Base-by-base conservation (phyloP, 2,329 filamentous ascomycete species). In the Exophiala phaeomuriformis region DNA sequence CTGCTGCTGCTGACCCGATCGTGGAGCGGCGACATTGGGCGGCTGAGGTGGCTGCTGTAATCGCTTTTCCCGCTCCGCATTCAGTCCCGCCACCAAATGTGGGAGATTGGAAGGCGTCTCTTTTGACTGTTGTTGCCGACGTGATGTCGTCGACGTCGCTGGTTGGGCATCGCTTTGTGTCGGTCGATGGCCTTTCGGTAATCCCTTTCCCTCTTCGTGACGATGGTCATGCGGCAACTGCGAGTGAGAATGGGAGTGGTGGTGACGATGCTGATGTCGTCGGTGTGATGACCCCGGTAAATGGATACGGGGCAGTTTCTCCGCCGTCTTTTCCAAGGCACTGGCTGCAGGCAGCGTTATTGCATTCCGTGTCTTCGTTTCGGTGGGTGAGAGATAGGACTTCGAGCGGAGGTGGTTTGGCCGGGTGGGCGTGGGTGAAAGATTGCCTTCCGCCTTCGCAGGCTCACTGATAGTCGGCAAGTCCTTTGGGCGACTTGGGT, bases 61-160 rank as follows among this genome's bases (percentile, higher is more conserved):
- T 28, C 52, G 55, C 8, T 42, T 47, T 10, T 58, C 58, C 3
- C 55, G 49, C 44, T 60, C 58, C 27, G 58, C 58, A 27, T 52
- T 58, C 35, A 60, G 30, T 1, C 55, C 55, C 36, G 58, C 58
- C 4, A 58, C 55, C 3, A 60, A 51, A 32, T 60, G 52, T 4
- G 58, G 58, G 31, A 60, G 52, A 28, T 43, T 47, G 8, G 41
- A 47, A 10, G 49, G 44, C 7, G 48, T 28, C 19, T 57, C 51
- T 49, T 51, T 56, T 9, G 53, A 53, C 9, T 44, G 42, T 10
- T 41, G 41, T 10, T 41, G 41, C 3, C 51, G 51, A n/a, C 47
- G 51, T 5, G 41, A 3, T 46, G 51, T 12, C 50, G 45, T n/a
- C 33, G 42, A 28, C 42, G 19, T 19, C 19, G 6, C 30, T 55